Conservation (phyloP, 1,284 basidiomycete species). For the Moesziomyces sp. region DNA sequence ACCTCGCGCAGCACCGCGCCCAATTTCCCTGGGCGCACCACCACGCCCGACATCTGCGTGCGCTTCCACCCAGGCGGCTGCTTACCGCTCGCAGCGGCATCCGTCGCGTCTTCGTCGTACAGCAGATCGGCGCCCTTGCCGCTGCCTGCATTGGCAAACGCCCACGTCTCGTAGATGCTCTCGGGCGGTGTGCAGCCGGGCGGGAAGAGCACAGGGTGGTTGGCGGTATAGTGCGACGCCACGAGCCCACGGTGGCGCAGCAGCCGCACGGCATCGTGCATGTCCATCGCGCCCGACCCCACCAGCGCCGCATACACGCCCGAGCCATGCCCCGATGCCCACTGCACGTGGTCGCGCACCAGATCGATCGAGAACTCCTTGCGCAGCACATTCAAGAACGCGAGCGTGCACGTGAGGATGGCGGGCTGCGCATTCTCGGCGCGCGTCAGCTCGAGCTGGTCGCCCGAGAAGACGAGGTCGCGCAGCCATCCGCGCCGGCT, state of each 20-base stretch:
- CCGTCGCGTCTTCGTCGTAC: slow-evolving; percentile 16
- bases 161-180: slow-evolving; percentile 66
- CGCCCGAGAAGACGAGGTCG: slow-evolving; percentile 61
- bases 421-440: slow-evolving; percentile 64
- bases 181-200: slow-evolving; percentile 58
- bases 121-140: slow-evolving; percentile 58
- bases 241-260: slow-evolving; percentile 62
- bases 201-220: slow-evolving; percentile 61
- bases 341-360: slow-evolving; percentile 56
- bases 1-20: slow-evolving; percentile 52
- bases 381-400: slow-evolving; percentile 61
- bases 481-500: slow-evolving; percentile 54
- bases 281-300: slow-evolving; percentile 51
- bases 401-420: slow-evolving; percentile 61
- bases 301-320: slow-evolving; percentile 63
- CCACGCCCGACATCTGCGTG: slow-evolving; percentile 63
- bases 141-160: slow-evolving; percentile 63
- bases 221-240: slow-evolving; percentile 46
- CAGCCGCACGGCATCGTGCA: slow-evolving; percentile 58
- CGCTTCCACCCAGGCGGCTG: slow-evolving; percentile 53
- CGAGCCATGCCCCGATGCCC: slow-evolving; percentile 63
- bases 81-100: slow-evolving; percentile 4
- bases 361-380: slow-evolving; percentile 63
- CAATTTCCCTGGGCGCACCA: slow-evolving; percentile 61
- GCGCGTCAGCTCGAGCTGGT: slow-evolving; percentile 63